Evolutionary conservation across 495 filamentous ascomycete genomes (phyloP), one percentile per base, ranked within the genome.

Genomic region (Filosporella fistucella): DNA sequence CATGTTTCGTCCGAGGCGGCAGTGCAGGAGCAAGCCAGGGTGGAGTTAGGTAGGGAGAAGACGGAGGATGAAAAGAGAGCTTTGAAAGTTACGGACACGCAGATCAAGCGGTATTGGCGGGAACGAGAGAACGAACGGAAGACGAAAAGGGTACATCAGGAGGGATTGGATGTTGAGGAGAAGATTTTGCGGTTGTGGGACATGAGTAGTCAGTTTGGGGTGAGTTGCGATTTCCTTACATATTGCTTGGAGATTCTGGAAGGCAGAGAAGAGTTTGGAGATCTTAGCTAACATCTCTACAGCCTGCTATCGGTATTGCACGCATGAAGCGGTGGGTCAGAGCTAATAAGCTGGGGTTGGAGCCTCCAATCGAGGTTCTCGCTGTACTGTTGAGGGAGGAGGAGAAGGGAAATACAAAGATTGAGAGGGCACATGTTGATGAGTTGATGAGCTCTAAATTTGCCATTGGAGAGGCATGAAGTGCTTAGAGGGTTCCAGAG

Each of bases 361-460:
- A 87, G 29, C 94, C 94, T 0, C 93, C 94, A 1, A 73, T 95
- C 25, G 91, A 96, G 63, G 89, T 97, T n/a, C 71, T 96, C 3
- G 85, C 89, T 0, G 86, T 96, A 18, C 60, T 96, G 29, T 56
- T 95, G 45, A 84, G 78, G 59, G 80, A 91, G 52, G 76, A 86
- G 55, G 66, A 77, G 6, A 70, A 69, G 28, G 71, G 74, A 7
- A 70, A 75, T 34, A 57, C 59, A 1, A 61, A 60, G 39, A 59
- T 60, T 13, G 75, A 95, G 63, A 68, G 69, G 50, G 85, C 91
- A 25, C 78, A 88, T 64, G 80, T 96, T 42, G 93, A 96, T 64
- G 82, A 87, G 59, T 59, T 95, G 54, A 71, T 95, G 73, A 80
- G 68, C 28, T 66, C 68, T 13, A 72, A 64, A 14, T 53, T 61